Conservation (phyloP, 2,329 filamentous ascomycete genomes). For the Coniosporium tulheliwenetii region DNA sequence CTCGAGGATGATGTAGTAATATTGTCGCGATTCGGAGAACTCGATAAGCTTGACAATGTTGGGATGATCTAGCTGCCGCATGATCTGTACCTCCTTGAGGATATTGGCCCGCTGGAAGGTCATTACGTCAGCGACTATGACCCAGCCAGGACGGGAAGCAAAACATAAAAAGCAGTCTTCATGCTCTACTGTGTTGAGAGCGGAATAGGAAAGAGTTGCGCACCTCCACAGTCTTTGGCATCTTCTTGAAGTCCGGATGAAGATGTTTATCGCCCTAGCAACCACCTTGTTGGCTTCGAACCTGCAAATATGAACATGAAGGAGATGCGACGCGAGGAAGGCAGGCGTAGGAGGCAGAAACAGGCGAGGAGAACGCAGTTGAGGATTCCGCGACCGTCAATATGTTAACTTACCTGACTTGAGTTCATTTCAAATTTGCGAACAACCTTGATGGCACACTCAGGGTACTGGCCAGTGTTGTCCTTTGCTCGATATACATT, state of each 20-base stretch:
- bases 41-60: slow-evolving; percentile 91
- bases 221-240: slow-evolving; percentile 93
- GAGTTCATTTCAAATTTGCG: slow-evolving; percentile 99
- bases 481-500: slow-evolving; percentile 91
- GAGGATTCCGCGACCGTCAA: too few species aligned
- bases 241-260: slow-evolving; percentile 86
- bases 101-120: slow-evolving; percentile 74
- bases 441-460: slow-evolving; percentile 97
- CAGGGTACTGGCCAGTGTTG: slow-evolving; percentile 49
- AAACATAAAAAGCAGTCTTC: neutral
- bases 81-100: slow-evolving; percentile 95
- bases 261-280: slow-evolving; percentile 76
- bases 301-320: neutral
- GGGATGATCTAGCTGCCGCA: slow-evolving; percentile 90
- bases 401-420: slow-evolving; percentile 66
- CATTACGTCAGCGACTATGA: slow-evolving; percentile 25
- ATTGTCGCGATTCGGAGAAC: slow-evolving; percentile 84
- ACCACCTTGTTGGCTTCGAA: slow-evolving; percentile 31
- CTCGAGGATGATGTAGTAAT: slow-evolving; percentile 96
- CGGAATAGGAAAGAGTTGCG: slow-evolving; percentile 31
- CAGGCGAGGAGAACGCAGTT: too few species aligned
- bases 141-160: slow-evolving; percentile 3
- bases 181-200: too few species aligned
- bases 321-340: too few species aligned
- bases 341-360: too few species aligned